Evolutionary conservation across 2,329 filamentous ascomycete species (phyloP), one percentile per base, ranked within the genome.

Genomic region (Trichoderma lentiforme): DNA sequence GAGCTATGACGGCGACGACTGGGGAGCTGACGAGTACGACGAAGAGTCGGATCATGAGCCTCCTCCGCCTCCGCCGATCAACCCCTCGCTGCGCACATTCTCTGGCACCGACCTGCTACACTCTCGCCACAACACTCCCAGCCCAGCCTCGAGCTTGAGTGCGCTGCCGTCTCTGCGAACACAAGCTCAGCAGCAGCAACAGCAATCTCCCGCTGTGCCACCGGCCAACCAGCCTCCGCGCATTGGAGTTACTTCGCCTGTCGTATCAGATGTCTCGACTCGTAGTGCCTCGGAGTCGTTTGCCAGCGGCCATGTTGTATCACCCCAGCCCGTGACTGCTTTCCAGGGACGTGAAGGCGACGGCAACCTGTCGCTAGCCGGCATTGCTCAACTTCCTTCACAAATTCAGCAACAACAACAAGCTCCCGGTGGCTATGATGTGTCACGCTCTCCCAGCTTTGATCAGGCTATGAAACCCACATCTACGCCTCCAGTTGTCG

Each of bases 1-100:
- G 76, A 93, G 90, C 79, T 98, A 98, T 79, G 95, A 95, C 77
- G 95, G 95, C 74, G 94, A 97, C 77, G 95, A 97, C 78, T 98
- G 95, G 95, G 95, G 94, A 43, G 92, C 86, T 71, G 90, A 91
- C 43, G 88, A 91, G n/a, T 88, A 90, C 69, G 86, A 87, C 43
- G 77, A 79, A 8, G 82, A 84, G 56, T 81, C 82, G 30, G 81
- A 83, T 64, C 82, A 84, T 36, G 76, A 76, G 39, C 75, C 79
- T 72, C 77, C 71, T 12, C 65, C 57, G 26, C 71, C 66, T 30
- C 64, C 56, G 36, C 72, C 26, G 51, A 67, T 72, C 18, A 60
- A 61, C 36, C 56, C 70, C 11, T 51, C 36, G 51, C 57, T 69
- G 64, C 70, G 70, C 63, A 72, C 69, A 18, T 71, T 65, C 36